Evolutionary conservation across 1,284 basidiomycete genomes (phyloP).

Genomic region (Boletellus deceptivus): DNA sequence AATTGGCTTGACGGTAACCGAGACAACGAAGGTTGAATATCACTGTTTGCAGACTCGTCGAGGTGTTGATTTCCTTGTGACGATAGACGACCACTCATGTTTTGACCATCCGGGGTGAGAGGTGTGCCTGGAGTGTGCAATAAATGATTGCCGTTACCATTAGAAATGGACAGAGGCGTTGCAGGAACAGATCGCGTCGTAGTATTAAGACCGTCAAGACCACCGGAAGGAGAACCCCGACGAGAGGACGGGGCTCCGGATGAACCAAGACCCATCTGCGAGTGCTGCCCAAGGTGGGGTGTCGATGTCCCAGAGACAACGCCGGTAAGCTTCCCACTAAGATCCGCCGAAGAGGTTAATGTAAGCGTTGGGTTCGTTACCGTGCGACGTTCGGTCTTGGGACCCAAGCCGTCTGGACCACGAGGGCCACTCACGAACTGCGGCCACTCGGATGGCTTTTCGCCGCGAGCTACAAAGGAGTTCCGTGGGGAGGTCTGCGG

Average conservation of each 20-base stretch:
- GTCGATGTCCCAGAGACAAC: conserved; percentile 58
- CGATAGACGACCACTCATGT: conserved; percentile 57
- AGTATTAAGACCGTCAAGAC: conserved; percentile 57
- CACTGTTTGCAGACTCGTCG: conserved; percentile 48
- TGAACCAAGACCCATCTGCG: conserved; percentile 49
- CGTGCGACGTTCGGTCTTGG: conserved; percentile 59
- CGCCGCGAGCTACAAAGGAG: conserved; percentile 56
- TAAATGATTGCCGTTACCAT: conserved; percentile 45
- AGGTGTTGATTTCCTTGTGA: conserved; percentile 51
- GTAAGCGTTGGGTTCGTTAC: conserved; percentile 73
- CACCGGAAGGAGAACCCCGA: conserved; percentile 65
- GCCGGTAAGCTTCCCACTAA: conserved; percentile 42
- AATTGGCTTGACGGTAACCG: conserved; percentile 61
- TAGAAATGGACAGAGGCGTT: conserved; percentile 61
- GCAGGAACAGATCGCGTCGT: conserved; percentile 73
- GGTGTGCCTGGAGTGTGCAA: conserved; percentile 71
- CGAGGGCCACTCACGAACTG: conserved; percentile 72
- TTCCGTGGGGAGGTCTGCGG: conserved; percentile 76
- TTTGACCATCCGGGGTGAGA: conserved; percentile 57
- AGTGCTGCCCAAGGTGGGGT: conserved; percentile 60
- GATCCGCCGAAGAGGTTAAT: conserved; percentile 55
- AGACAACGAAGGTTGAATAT: conserved; percentile 69
- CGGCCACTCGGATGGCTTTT: conserved; percentile 91
- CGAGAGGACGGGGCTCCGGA: conserved; percentile 52
- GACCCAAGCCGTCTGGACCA: conserved; percentile 51